These are phyloP conservation scores for Sporothrix mexicana DNA, from an alignment of 2,329 filamentous ascomycete species.

Conservation along the genomic window DNA sequence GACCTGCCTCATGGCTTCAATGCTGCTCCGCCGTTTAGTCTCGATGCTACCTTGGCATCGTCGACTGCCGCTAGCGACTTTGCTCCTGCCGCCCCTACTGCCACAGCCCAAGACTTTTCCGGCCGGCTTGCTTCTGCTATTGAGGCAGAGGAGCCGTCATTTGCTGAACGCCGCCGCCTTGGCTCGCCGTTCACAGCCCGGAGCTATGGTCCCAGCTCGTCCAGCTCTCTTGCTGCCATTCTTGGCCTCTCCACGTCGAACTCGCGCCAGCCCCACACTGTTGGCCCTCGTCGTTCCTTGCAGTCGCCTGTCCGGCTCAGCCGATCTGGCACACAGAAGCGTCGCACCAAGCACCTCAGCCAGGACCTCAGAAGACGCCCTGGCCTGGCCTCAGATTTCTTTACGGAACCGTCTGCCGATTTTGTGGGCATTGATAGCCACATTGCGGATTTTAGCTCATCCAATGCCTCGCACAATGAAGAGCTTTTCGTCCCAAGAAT, in stretches of 20 bases:
- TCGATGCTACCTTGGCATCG: background rate
- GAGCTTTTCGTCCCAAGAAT: slow-evolving; percentile 48
- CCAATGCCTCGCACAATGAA: slow-evolving; percentile 45
- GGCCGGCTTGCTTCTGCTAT: slow-evolving; percentile 33
- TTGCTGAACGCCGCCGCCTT: slow-evolving; percentile 49
- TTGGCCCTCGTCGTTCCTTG: slow-evolving; percentile 57
- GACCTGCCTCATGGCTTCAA: slow-evolving; percentile 32
- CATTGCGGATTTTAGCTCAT: slow-evolving; percentile 47
- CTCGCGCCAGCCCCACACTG: slow-evolving; percentile 54
- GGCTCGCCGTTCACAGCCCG: slow-evolving; percentile 62
- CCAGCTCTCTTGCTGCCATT: slow-evolving; percentile 53
- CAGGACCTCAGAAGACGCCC: slow-evolving; percentile 61
- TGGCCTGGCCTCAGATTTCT: slow-evolving; percentile 61
- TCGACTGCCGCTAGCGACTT: background rate
- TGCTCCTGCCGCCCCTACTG: background rate
- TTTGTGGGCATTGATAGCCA: slow-evolving; percentile 30
- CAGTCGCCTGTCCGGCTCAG: slow-evolving; percentile 62
- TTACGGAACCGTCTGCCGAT: slow-evolving; percentile 51
- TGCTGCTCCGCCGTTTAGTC: background rate
- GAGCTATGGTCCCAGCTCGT: slow-evolving; percentile 68
- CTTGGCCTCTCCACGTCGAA: slow-evolving; percentile 47
- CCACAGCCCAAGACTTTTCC: slow-evolving; percentile 16
- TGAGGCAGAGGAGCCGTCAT: slow-evolving; percentile 41
- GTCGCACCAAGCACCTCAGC: slow-evolving; percentile 54
- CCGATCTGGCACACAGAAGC: slow-evolving; percentile 61